phyloP scores from a whole-genome alignment of 768 basidiomycete genomes.

The Lactifluus piperatus region DNA sequence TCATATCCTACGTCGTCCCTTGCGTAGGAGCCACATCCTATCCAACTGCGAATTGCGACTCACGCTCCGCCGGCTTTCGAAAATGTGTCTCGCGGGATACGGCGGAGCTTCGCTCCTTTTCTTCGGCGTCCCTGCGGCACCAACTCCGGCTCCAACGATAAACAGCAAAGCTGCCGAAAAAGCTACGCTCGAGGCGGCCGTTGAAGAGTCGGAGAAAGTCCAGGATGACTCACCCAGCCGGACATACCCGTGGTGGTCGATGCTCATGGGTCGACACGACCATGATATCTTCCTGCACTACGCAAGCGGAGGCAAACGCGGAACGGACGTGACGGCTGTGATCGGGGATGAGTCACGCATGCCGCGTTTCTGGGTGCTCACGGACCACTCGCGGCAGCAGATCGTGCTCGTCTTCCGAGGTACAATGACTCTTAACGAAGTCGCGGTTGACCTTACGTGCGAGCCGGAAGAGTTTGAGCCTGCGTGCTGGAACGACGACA shows the following conservation, averaged over 20 bases:
- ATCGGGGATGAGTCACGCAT: conserved; percentile 61
- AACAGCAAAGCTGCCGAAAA: conserved; percentile 40
- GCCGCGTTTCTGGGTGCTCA: conserved; percentile 82
- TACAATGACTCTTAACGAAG: conserved; percentile 82
- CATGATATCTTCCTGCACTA: conserved; percentile 74
- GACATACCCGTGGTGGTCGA: conserved; percentile 74
- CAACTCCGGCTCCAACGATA: conserved; percentile 6
- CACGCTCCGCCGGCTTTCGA: conserved; percentile 70
- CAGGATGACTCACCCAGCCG: neutral
- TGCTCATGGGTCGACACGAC: conserved; percentile 72
- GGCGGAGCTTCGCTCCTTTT: conserved; percentile 76
- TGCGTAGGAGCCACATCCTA: conserved; percentile 14
- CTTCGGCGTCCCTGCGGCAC: conserved; percentile 50
- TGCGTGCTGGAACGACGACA: conserved; percentile 18
- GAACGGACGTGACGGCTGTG: conserved; percentile 33
- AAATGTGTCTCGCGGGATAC: conserved; percentile 78
- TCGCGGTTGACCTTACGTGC: conserved; percentile 80
- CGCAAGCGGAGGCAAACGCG: conserved; percentile 24
- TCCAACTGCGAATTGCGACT: conserved; percentile 48
- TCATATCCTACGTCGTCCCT: conserved; percentile 19
- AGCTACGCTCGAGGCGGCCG: conserved; percentile 50
- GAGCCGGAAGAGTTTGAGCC: conserved; percentile 58
- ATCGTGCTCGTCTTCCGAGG: conserved; percentile 59
- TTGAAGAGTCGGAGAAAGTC: conserved; percentile 57
- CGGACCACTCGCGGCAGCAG: conserved; percentile 65